Evolutionary conservation across 1,139 yeast species (phyloP).

Genomic region (Candida neerlandica): DNA sequence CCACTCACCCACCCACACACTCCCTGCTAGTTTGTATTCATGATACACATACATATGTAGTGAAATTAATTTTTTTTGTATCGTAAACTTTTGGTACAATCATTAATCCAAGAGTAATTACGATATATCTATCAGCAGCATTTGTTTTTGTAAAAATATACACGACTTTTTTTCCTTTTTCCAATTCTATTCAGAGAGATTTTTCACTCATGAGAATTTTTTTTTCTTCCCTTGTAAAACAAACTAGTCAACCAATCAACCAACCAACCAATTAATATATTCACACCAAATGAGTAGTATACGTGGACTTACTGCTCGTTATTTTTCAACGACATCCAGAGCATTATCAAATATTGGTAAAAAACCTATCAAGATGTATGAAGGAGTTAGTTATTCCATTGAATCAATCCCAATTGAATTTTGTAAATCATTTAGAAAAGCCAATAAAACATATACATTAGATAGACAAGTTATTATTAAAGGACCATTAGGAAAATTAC

Average conservation of each 20-base stretch:
- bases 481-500: slow-evolving; percentile 81
- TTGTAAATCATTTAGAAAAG: slow-evolving; percentile 66
- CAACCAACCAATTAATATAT: too few species aligned
- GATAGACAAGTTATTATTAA: slow-evolving; percentile 64
- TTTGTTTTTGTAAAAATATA: background rate
- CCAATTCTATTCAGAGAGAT: background rate
- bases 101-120: background rate
- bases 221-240: background rate
- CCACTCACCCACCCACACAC: background rate
- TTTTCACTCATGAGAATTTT: background rate
- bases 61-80: background rate
- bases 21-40: background rate
- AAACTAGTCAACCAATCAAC: background rate
- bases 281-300: background rate
- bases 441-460: slow-evolving; percentile 59
- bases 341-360: slow-evolving; percentile 44
- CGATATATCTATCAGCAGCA: too few species aligned
- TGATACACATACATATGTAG: background rate
- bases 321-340: slow-evolving; percentile 29
- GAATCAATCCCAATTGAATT: slow-evolving; percentile 47
- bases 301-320: slow-evolving; percentile 14
- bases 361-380: slow-evolving; percentile 37
- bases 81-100: background rate
- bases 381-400: slow-evolving; percentile 34
- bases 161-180: slow-evolving; percentile 1